Evolutionary conservation across 2,329 filamentous ascomycete genomes (phyloP).

Genomic region (Talaromyces sp.): DNA sequence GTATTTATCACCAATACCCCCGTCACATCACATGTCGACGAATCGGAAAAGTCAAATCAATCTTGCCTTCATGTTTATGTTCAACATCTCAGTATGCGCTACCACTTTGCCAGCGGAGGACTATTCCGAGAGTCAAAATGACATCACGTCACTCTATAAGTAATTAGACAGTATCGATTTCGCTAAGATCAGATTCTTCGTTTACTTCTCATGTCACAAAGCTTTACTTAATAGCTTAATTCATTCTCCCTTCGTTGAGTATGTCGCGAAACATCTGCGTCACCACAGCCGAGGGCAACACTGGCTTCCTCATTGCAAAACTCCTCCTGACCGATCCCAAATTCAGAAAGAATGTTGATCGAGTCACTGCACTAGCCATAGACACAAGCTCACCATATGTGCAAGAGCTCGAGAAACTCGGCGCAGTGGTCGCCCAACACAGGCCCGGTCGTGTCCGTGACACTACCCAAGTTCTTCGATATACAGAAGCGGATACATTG

Average conservation of each 20-base stretch:
- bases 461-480: conserved; percentile 40
- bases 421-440: conserved; percentile 44
- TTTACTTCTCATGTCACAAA: not conserved
- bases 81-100: not conserved
- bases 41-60: not conserved
- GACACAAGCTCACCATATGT: conserved; percentile 37
- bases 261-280: conserved; percentile 51
- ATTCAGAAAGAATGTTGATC: conserved; percentile 44
- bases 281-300: conserved; percentile 50
- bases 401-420: conserved; percentile 42
- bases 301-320: conserved; percentile 51
- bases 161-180: not conserved
- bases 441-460: conserved; percentile 40
- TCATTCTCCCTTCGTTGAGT: not conserved
- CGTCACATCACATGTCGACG: not conserved
- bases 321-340: conserved; percentile 44
- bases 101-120: conserved; percentile 6
- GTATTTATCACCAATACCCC: conserved; percentile 3
- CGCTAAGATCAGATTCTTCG: not conserved
- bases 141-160: conserved; percentile 14
- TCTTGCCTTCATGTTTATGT: not conserved
- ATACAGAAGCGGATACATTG: conserved; percentile 46
- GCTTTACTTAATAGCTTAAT: not conserved
- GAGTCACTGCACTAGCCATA: conserved; percentile 42
- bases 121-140: conserved; percentile 16